phyloP scores from a whole-genome alignment of 2,329 filamentous ascomycete genomes.

The Alternaria sp. region DNA sequence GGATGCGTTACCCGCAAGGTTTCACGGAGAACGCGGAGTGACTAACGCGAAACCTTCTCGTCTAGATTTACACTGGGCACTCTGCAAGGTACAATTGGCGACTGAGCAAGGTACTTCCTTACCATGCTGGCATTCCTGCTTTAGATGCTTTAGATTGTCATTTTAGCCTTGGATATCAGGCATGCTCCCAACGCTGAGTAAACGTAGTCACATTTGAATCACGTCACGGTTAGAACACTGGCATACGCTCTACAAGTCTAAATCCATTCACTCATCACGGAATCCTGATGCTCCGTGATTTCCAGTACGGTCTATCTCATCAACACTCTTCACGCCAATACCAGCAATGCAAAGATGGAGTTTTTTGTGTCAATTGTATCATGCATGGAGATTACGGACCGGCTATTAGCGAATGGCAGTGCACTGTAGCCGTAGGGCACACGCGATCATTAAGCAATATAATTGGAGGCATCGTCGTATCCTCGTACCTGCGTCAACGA shows the following conservation, averaged over 20 bases:
- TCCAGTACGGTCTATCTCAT: slow-evolving; percentile 7
- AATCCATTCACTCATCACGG: slow-evolving; percentile 4
- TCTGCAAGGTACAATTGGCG: slow-evolving; percentile 3
- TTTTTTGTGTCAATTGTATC: slow-evolving; percentile 21
- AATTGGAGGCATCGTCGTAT: not conserved
- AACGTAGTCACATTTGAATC: not conserved
- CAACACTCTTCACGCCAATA: slow-evolving; percentile 11
- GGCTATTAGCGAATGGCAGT: slow-evolving; percentile 26
- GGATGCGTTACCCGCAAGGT: slow-evolving; percentile 21
- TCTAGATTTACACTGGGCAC: slow-evolving; percentile 10
- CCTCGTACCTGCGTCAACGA: not conserved
- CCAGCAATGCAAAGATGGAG: slow-evolving; percentile 20
- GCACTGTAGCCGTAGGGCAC: slow-evolving; percentile 21
- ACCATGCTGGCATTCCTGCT: not conserved
- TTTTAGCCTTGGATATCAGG: not conserved
- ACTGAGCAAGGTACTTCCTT: not conserved
- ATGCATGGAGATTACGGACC: slow-evolving; percentile 28
- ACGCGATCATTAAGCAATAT: slow-evolving; percentile 19
- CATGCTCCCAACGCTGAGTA: not conserved
- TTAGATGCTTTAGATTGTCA: not conserved
- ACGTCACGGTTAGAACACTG: not conserved
- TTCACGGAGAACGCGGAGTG: slow-evolving; percentile 16
- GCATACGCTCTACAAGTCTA: slow-evolving; percentile 5
- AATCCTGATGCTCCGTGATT: not conserved
- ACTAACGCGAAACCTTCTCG: slow-evolving; percentile 10